A percentile compares a stretch with the other conserved stretches of the same genome.
Conservation (phyloP, 2,329 filamentous ascomycete genomes). For the Cryphonectria carpinicola region DNA sequence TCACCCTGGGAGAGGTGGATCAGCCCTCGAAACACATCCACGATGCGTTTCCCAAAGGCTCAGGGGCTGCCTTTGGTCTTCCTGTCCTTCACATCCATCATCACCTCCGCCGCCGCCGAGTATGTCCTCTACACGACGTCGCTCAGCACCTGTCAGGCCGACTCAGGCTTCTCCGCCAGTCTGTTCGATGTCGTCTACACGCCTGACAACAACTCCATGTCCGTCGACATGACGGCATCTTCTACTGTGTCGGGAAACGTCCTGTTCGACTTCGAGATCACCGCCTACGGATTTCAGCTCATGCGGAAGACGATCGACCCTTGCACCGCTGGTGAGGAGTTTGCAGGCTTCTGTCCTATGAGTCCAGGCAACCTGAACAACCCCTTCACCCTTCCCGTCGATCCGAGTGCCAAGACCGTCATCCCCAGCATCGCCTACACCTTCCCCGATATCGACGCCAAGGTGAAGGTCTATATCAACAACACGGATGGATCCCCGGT, state of each 20-base stretch:
- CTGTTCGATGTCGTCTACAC: constrained; percentile 78
- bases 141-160: constrained; percentile 74
- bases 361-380: constrained; percentile 62
- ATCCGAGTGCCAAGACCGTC: constrained; percentile 55
- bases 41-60: constrained; percentile 24
- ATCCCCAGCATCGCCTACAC: constrained; percentile 81
- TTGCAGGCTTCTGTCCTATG: constrained; percentile 81
- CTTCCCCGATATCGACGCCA: constrained; percentile 81
- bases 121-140: constrained; percentile 53
- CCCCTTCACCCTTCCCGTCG: constrained; percentile 64
- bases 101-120: constrained; percentile 33
- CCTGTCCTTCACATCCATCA: constrained; percentile 15
- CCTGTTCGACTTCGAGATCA: constrained; percentile 68
- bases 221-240: constrained; percentile 72
- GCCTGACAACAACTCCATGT: constrained; percentile 65
- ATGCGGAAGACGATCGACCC: constrained; percentile 68
- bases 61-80: constrained; percentile 19
- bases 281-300: constrained; percentile 74
- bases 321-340: constrained; percentile 56
- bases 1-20: constrained; percentile 4
- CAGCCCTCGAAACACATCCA: constrained; percentile 5
- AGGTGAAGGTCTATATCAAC: constrained; percentile 75
- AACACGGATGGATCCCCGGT: constrained; percentile 60
- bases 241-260: constrained; percentile 77
- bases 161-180: constrained; percentile 78